Base-by-base conservation (phyloP, 1,139 yeast species). In the Keqinozyma sinolaborantium region DNA sequence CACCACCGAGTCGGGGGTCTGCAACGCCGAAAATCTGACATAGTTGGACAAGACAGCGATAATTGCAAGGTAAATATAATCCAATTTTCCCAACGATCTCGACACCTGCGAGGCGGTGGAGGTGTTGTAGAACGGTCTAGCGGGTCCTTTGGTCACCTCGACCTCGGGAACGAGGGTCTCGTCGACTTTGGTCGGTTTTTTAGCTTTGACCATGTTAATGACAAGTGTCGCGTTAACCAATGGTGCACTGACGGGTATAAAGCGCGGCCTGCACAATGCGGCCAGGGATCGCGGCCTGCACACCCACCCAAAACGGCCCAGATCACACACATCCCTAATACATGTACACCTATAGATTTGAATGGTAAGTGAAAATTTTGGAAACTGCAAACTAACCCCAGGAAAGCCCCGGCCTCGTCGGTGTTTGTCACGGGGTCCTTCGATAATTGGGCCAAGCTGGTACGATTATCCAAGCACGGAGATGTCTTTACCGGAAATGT, bases 11-110 rank as follows among this genome's bases (percentile, higher is more conserved):
- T 53, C 34, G 5, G 73, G 73, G 16, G 29, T 24, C 1, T 53
- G 43, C 25, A 66, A 51, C 12, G 45, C 40, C 26, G 47, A 42
- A 18, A 59, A 46, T 32, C 72, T 76, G 31, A 85, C 72, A 29
- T 59, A 50, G 7, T 68, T 42, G 0, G 95, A 75, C 24, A 79
- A 53, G 2, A 74, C 44, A n/a, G 79, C 52, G 33, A 92, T 68
- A 2, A 59, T 48, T 2, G 63, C 65, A 13, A 92, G 33, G 29
- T 58, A 48, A 21, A 51, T 29, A 41, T 46, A 52, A 38, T 69
- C 75, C 25, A 48, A 45, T 18, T 18, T 18, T 18, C 21, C 21
- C 9, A 18, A 10, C 9, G 21, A 7, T 7, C 7, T 18, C 21
- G 21, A 18, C 10, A 18, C 21, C 21, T 18, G 7, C 9, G 21